These are phyloP conservation scores for Vicia sativa DNA, from an alignment of 306 rosid species.

Conservation along the genomic window DNA sequence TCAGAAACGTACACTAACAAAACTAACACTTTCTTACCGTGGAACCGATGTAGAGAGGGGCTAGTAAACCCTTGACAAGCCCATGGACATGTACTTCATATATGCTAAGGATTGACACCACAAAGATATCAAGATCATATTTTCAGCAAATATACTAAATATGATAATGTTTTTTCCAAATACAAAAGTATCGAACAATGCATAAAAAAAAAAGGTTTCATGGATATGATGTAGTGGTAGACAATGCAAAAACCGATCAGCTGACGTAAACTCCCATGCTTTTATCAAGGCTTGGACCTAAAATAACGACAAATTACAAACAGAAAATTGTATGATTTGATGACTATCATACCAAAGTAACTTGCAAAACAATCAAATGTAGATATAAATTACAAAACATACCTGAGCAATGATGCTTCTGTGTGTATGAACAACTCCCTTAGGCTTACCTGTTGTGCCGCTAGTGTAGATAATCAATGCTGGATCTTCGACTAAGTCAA, in stretches of 20 bases:
- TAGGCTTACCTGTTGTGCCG: constrained; percentile 98
- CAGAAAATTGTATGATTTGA: not conserved
- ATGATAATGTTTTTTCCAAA: constrained; percentile 31
- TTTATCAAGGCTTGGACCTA: constrained; percentile 84
- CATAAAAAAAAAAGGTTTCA: constrained; percentile 31
- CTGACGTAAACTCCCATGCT: constrained; percentile 84
- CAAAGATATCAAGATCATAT: constrained; percentile 34
- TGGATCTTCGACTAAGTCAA: constrained; percentile 78
- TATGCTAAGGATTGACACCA: constrained; percentile 61
- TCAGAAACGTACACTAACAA: no score
- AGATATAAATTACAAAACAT: constrained; percentile 31
- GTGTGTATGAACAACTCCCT: constrained; percentile 98
- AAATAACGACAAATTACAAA: constrained; percentile 39
- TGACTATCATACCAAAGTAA: constrained; percentile 11
- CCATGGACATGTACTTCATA: constrained; percentile 83
- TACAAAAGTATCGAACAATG: constrained; percentile 24
- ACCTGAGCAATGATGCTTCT: constrained; percentile 84
- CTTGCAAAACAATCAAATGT: constrained; percentile 23
- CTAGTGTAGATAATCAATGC: constrained; percentile 90
- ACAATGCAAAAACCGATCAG: constrained; percentile 82
- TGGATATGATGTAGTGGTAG: constrained; percentile 98
- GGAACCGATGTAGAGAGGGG: constrained; percentile 88
- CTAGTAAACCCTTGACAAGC: constrained; percentile 81
- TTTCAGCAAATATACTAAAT: constrained; percentile 32
- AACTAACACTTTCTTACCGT: constrained; percentile 47